Base-by-base conservation (phyloP, 2,329 filamentous ascomycete species). In the Hymenoscyphus salicellus region DNA sequence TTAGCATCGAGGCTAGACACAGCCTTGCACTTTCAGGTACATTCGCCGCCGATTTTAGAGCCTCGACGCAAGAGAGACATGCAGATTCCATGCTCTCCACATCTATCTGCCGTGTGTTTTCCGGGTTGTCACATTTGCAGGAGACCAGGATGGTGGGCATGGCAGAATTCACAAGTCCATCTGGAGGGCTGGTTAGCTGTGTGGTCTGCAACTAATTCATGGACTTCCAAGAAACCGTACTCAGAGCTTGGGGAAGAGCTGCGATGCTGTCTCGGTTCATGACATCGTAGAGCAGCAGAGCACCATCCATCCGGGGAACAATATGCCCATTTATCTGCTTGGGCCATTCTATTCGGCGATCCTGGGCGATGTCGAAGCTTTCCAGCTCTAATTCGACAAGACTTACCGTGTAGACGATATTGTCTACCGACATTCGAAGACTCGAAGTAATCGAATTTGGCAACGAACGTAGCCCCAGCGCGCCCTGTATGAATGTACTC, bases 221-320 rank as follows among this genome's bases (percentile, higher is more conserved):
- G 46, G 46, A 57, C n/a, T 62, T 61, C 63, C 63, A 62, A 68
- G 60, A 62, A 65, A 86, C 16, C 89, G 85, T 83, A 97, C 93
- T 87, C 75, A 96, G 81, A 67, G 91, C 87, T 71, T 89, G 85
- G 49, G 91, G 89, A 62, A 97, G 82, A 66, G 90, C 86, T 65
- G 84, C 83, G 71, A 96, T 86, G 75, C 89, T 94, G 66, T 88
- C 86, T 71, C 86, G 84, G 75, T 91, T 89, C 77, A 88, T 91
- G 55, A 96, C 90, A 82, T 97, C 92, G 81, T 97, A 97, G 58
- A 98, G 80, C 65, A 94, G 86, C 71, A 97, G 79, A 56, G 91
- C 92, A 23, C 91, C 94, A 73, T 98, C 91, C 73, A 97, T 85
- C 49, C 83, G 84, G 59, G 92, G 91, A 65, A 91, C 83, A 66